These are phyloP conservation scores for Silene latifolia DNA, from an alignment of 148 eudicot species.

Conservation along the genomic window DNA sequence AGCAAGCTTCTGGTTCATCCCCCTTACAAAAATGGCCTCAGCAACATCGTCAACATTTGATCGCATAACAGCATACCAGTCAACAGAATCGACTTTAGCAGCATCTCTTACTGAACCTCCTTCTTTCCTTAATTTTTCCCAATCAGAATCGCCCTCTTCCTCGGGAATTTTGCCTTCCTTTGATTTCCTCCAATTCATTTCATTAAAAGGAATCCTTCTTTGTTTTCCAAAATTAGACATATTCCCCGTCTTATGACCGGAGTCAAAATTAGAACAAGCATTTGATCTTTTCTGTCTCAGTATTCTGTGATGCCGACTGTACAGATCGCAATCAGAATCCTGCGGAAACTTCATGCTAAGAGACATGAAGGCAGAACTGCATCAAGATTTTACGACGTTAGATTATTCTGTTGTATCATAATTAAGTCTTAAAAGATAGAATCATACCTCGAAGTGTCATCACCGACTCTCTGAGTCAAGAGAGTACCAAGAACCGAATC, in stretches of 20 bases:
- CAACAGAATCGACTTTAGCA: conserved; percentile 30
- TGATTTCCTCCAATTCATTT: not conserved
- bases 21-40: conserved; percentile 30
- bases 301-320: conserved; percentile 25
- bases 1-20: conserved; percentile 41
- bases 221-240: not conserved
- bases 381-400: not conserved
- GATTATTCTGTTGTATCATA: not conserved
- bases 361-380: conserved; percentile 42
- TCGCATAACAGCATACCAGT: conserved; percentile 37
- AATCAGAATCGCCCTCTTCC: conserved; percentile 12
- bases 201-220: not conserved
- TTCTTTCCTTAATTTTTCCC: conserved; percentile 19
- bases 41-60: conserved; percentile 32
- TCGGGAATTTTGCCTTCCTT: not conserved
- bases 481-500: conserved; percentile 39
- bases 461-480: conserved; percentile 37
- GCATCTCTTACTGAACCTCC: conserved; percentile 6
- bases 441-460: conserved; percentile 36
- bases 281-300: conserved; percentile 19
- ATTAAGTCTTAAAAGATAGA: not conserved
- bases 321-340: not conserved
- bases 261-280: not conserved
- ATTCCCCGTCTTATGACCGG: not conserved
- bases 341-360: conserved; percentile 36